Percentiles rank a stretch among this genome's conserved stretches.
Evolutionary conservation across 2,329 filamentous ascomycete species (phyloP).

Genomic region (Ciborinia camelliae): DNA sequence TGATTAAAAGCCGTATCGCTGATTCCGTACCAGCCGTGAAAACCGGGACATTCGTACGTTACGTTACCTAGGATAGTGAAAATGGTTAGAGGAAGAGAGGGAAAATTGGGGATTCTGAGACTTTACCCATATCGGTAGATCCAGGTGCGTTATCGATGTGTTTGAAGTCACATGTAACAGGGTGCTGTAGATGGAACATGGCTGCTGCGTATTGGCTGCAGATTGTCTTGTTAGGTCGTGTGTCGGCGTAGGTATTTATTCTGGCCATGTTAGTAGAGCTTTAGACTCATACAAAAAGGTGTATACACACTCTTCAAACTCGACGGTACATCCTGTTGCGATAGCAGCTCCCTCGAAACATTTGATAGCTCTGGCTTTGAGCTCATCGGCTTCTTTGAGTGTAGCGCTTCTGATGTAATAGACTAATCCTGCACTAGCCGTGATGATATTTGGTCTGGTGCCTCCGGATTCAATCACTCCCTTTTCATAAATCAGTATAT

Average conservation of each 20-base stretch:
- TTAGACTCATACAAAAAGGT: not conserved
- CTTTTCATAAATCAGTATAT: not conserved
- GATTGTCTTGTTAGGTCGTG: constrained; percentile 25
- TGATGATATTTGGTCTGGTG: constrained; percentile 42
- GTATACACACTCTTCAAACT: constrained; percentile 35
- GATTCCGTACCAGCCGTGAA: constrained; percentile 52
- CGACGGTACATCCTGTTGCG: constrained; percentile 29
- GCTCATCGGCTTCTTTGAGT: constrained; percentile 20
- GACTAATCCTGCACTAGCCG: constrained; percentile 23
- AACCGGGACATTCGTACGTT: constrained; percentile 54
- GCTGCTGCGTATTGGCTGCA: constrained; percentile 25
- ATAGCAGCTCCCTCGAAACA: constrained; percentile 32
- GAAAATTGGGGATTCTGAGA: not conserved
- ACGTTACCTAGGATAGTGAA: constrained; percentile 50
- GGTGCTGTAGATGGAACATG: constrained; percentile 23
- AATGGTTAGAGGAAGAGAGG: constrained; percentile 47
- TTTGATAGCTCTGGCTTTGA: constrained; percentile 26
- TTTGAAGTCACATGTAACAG: constrained; percentile 20
- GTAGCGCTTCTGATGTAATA: constrained; percentile 28
- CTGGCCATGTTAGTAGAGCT: constrained; percentile 11
- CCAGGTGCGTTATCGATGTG: constrained; percentile 20
- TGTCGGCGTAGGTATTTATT: constrained; percentile 28
- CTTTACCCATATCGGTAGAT: constrained; percentile 35
- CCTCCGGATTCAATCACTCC: constrained; percentile 34
- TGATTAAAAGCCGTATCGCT: constrained; percentile 48